phyloP scores from a whole-genome alignment of 1,284 basidiomycete species.

The Volvariella surrecta region DNA sequence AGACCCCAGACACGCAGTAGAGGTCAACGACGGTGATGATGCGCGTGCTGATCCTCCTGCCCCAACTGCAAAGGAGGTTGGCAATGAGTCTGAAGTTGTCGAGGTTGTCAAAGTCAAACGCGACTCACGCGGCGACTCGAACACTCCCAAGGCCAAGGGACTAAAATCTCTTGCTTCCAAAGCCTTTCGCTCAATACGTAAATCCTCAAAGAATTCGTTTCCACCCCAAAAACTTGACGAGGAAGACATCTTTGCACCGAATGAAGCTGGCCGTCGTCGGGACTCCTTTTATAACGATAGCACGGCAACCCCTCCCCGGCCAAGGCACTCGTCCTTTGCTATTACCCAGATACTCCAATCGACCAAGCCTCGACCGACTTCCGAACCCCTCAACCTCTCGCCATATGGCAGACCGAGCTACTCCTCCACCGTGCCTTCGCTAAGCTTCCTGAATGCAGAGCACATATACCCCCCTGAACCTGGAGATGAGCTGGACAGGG shows the following conservation, averaged over 20 bases:
- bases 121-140: conserved; percentile 12
- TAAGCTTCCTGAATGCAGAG: conserved; percentile 1
- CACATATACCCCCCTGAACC: conserved; percentile 7
- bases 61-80: conserved; percentile 22
- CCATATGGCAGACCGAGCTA: conserved; percentile 3
- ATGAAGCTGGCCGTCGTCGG: no score
- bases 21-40: conserved; percentile 23
- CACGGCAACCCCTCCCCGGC: conserved; percentile 6
- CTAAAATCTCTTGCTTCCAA: conserved; percentile 50
- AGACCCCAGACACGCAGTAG: conserved; percentile 13
- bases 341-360: not conserved
- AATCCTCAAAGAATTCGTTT: no score
- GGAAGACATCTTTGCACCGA: no score
- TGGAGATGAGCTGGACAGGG: conserved; percentile 1
- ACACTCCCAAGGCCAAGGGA: conserved; percentile 36
- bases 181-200: conserved; percentile 46
- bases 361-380: not conserved
- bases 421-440: conserved; percentile 2
- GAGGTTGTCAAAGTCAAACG: conserved; percentile 62
- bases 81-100: conserved; percentile 47
- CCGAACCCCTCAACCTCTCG: not conserved
- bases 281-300: conserved; percentile 6
- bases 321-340: not conserved
- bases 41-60: conserved; percentile 14
- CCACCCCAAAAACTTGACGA: no score